Evolutionary conservation across 1,284 basidiomycete species (phyloP).

Genomic region (Rhodotorula sp.): DNA sequence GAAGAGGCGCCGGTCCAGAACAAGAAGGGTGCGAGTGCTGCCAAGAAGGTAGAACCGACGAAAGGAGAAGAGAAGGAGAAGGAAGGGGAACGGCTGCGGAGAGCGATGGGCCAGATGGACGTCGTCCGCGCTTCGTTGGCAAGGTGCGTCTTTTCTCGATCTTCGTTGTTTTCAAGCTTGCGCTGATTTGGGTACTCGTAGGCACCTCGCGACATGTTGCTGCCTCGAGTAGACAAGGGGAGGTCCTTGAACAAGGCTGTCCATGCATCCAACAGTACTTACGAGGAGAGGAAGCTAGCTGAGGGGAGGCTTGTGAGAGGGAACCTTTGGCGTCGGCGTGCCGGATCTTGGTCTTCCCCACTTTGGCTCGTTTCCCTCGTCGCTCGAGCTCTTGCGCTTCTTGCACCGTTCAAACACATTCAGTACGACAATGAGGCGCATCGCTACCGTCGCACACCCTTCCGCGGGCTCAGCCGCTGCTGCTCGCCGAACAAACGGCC

Average conservation of each 20-base stretch:
- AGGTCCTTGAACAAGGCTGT: neutral
- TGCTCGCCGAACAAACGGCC: neutral
- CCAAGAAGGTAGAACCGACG: neutral
- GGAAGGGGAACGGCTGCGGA: conserved; percentile 29
- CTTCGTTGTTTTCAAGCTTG: neutral
- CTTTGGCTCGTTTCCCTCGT: neutral
- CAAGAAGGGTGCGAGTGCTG: neutral
- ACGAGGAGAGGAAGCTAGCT: neutral
- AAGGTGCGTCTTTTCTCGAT: conserved; percentile 17
- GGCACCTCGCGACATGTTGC: conserved; percentile 19
- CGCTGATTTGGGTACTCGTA: too few relatives aligned
- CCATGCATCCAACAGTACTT: neutral
- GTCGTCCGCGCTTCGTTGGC: conserved; percentile 52
- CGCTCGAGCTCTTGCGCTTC: neutral
- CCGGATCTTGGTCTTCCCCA: conserved; percentile 1
- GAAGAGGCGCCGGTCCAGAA: neutral
- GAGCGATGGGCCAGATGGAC: conserved; percentile 50
- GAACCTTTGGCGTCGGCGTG: neutral
- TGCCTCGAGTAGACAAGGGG: conserved; percentile 6
- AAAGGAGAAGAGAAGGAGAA: neutral
- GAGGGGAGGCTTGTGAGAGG: neutral
- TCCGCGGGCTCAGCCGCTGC: neutral
- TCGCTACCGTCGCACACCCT: neutral
- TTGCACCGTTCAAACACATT: neutral
- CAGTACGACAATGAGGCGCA: neutral